These are phyloP conservation scores for Pyrenophora graminea DNA, from an alignment of 2,329 filamentous ascomycete species.

Conservation along the genomic window DNA sequence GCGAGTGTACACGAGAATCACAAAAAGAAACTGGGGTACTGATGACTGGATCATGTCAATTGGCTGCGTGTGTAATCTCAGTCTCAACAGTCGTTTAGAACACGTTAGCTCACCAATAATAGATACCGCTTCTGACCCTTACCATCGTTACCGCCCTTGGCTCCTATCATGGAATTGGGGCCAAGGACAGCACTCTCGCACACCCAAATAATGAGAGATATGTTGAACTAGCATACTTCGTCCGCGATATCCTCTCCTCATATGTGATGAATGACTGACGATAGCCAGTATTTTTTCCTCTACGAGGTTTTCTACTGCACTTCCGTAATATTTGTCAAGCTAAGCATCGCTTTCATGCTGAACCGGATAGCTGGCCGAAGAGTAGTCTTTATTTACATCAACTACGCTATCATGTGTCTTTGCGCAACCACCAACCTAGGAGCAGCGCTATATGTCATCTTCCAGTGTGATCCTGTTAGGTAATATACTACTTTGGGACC, in stretches of 20 bases:
- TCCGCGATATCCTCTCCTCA: constrained; percentile 13
- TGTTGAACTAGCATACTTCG: constrained; percentile 15
- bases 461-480: constrained; percentile 41
- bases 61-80: constrained; percentile 3
- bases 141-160: constrained; percentile 34
- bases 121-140: constrained; percentile 3
- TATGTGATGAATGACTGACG: background rate
- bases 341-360: constrained; percentile 45
- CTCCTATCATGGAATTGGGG: constrained; percentile 40
- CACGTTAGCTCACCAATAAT: background rate
- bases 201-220: constrained; percentile 19
- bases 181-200: constrained; percentile 28
- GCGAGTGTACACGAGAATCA: constrained; percentile 24
- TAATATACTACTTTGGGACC: background rate
- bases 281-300: constrained; percentile 43
- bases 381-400: constrained; percentile 28
- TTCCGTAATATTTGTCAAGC: constrained; percentile 44
- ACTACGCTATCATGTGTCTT: constrained; percentile 36
- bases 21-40: constrained; percentile 28
- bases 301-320: constrained; percentile 46
- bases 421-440: constrained; percentile 40
- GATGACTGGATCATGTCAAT: constrained; percentile 39
- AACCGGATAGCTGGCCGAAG: constrained; percentile 40
- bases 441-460: constrained; percentile 44
- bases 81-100: background rate